Base-by-base conservation (phyloP, 768 basidiomycete species). In the Hericium alpestre region DNA sequence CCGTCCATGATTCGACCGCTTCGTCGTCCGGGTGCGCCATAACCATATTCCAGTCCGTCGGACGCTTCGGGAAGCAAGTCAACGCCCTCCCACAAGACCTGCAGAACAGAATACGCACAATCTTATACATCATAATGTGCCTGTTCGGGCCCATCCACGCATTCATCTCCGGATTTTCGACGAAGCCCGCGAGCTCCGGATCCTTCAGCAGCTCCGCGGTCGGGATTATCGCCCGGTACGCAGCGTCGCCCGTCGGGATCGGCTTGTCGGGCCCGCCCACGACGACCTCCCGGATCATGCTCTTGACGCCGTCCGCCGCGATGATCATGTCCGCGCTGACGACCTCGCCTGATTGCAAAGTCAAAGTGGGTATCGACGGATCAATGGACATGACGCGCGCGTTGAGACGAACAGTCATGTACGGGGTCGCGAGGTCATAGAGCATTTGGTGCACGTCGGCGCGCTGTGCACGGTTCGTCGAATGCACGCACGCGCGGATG, bases 211-310 rank as follows among this genome's bases (percentile, higher is more conserved):
- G 22, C 32, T 56, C 50, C 15, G 47, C 47, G 15, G 38, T 47
- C 20, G 51, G 59, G 15, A 57, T 38, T 16, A 38, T 52, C 13
- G 41, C 56, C 16, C 59, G 51, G 52, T 65, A 67, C 13, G 66
- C 66, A 20, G 66, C 66, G 53, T 67, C 66, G 9, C 66, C 66
- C 6, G 66, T 67, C 27, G 66, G 61, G 0, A 55, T 56, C 6
- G 66, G 57, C 38, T 54, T 39, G 46, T 61, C 63, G 16, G 59
- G 54, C 2, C 49, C 38, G n/a, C 64, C 64, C 15, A 65, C 60
- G n/a, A 67, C 63, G 4, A 55, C 51, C 39, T 64, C 38, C 4
- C 64, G 51, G 16, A 62, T 41, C 23, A 61, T 57, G 47, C 57
- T 60, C 54, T 64, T 62, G 18, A 64, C 61, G 40, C 65, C 63